These are phyloP conservation scores for Debaryomyces tyrocola DNA, from an alignment of 805 yeast species.

Conservation along the genomic window DNA sequence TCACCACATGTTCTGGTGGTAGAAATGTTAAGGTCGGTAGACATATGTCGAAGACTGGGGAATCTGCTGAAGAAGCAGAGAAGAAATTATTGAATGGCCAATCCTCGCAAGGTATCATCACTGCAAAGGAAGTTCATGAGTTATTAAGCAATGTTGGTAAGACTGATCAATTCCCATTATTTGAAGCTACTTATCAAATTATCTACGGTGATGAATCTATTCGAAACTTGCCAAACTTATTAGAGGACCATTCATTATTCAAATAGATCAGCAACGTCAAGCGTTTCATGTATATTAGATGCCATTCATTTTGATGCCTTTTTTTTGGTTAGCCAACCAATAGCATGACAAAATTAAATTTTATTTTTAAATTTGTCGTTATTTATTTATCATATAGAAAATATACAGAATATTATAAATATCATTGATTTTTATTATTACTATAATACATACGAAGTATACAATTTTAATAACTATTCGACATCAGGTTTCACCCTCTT, in stretches of 20 bases:
- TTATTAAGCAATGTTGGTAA: conserved; percentile 57
- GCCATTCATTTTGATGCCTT: not conserved
- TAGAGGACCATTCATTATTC: conserved; percentile 36
- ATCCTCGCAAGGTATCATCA: conserved; percentile 93
- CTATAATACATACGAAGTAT: too few species aligned
- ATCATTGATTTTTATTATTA: too few species aligned
- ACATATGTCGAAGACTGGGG: conserved; percentile 78
- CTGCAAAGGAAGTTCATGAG: conserved; percentile 89
- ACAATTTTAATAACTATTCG: not conserved
- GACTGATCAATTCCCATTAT: conserved; percentile 75
- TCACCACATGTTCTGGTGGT: conserved; percentile 97
- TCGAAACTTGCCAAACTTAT: conserved; percentile 69
- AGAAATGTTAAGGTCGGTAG: conserved; percentile 91
- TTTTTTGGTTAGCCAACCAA: not conserved
- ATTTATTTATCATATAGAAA: not conserved
- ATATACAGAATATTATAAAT: too few species aligned
- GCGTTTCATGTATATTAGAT: too few species aligned
- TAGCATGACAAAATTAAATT: not conserved
- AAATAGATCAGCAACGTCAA: too few species aligned
- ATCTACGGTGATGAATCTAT: conserved; percentile 74
- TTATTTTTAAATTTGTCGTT: not conserved
- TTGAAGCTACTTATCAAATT: conserved; percentile 78
- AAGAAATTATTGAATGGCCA: conserved; percentile 88
- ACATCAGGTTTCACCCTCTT: not conserved
- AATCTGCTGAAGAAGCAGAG: conserved; percentile 79